Evolutionary conservation across 2,329 filamentous ascomycete genomes (phyloP), one percentile per base, ranked within the genome.

Genomic region (Aspergillus glaucus): DNA sequence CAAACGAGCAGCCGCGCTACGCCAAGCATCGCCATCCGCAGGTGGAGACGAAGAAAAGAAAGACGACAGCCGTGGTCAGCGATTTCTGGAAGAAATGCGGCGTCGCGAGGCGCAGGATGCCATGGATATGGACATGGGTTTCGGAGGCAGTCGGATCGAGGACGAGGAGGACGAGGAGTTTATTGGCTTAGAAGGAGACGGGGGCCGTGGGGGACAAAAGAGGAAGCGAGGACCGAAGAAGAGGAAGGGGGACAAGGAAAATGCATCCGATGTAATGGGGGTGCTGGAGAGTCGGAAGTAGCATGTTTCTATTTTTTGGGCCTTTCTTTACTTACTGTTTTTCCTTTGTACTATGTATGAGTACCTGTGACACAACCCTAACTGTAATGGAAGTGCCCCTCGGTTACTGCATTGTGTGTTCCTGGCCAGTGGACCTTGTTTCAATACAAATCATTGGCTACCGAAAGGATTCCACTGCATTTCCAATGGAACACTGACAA

Each of bases 121-220:
- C 43, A 84, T 92, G 49, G 92, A 98, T 69, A 79, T 98, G 71
- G 93, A 98, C 62, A 81, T 97, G 76, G 92, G 91, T 51, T 97
- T 98, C 62, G 93, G 93, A 30, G 88, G 84, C 17, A 93, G 86
- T 62, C 80, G 92, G 24, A 85, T 88, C 61, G 90, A 88, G 47
- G 93, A 96, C 61, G 90, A 91, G 44, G 91, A 91, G 51, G 91
- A 95, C 55, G 80, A 86, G 55, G 87, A 90, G 37, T 64, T 71
- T 68, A 91, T 47, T 82, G 81, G 36, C 73, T 81, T 60, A 88
- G 66, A 70, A 49, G 66, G 63, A n/a, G 62, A 63, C 24, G 62
- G 62, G 26, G 59, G 58, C 6, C 71, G 65, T 52, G 62, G 63
- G 26, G 60, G 59, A 6, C 71, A 65, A 52, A 74, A 72, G 61